Conservation (phyloP, 106 monocot genomes). For the Apostasia shenzhenica region DNA sequence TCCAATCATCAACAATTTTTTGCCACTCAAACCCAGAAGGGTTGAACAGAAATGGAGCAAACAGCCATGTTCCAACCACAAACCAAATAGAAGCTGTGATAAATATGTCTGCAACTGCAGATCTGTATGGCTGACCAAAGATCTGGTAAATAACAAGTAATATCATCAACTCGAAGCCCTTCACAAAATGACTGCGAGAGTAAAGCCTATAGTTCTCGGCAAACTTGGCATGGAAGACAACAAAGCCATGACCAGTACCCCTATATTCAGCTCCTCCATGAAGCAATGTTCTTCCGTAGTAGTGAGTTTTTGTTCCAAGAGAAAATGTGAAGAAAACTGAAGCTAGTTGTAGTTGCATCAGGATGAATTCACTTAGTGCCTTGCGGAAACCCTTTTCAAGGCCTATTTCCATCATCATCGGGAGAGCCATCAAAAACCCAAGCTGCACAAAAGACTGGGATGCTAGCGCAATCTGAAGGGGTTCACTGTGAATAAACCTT, state of each 20-base stretch:
- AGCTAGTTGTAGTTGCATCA: constrained; percentile 86
- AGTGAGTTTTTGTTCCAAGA: constrained; percentile 90
- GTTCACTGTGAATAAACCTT: constrained; percentile 58
- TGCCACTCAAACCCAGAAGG: constrained; percentile 99
- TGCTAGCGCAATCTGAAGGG: constrained; percentile 93
- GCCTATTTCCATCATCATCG: constrained; percentile 99
- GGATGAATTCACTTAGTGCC: constrained; percentile 81
- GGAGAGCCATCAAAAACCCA: constrained; percentile 86
- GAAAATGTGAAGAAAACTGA: constrained; percentile 92
- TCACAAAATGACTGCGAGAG: constrained; percentile 95
- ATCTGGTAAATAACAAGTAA: constrained; percentile 82
- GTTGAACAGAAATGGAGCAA: constrained; percentile 91
- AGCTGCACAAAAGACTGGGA: constrained; percentile 93
- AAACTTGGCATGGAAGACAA: constrained; percentile 97
- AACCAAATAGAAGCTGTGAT: constrained; percentile 93
- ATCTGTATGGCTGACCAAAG: constrained; percentile 65
- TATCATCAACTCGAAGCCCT: constrained; percentile 82
- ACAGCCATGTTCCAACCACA: constrained; percentile 91
- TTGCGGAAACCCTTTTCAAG: constrained; percentile 75
- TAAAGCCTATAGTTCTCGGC: constrained; percentile 92
- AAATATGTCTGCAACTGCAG: constrained; percentile 59
- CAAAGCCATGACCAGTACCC: constrained; percentile 91
- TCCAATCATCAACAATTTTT: constrained; percentile 95
- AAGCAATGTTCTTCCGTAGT: constrained; percentile 91
- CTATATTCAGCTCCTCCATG: constrained; percentile 96